Conservation (phyloP, 345 rosid genomes). For the Sisymbrium altissimum region DNA sequence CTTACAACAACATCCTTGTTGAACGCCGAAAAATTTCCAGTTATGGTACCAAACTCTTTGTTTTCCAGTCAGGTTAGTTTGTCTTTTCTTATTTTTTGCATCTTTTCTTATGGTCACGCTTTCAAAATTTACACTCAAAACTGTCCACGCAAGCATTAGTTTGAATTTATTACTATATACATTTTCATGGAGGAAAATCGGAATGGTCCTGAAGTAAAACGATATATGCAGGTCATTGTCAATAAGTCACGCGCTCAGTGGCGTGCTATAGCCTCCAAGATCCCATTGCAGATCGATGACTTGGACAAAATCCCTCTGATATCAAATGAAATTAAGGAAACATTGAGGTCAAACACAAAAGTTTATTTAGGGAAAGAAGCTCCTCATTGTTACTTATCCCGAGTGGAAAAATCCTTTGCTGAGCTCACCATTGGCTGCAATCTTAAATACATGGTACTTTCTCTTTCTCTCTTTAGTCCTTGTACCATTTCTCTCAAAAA, state of each 20-base stretch:
- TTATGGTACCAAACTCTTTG: slow-evolving; percentile 84
- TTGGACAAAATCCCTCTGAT: slow-evolving; percentile 66
- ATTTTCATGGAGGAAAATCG: not conserved
- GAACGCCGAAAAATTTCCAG: slow-evolving; percentile 78
- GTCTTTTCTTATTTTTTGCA: not conserved
- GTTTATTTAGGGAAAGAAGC: slow-evolving; percentile 78
- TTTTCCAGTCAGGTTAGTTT: slow-evolving; percentile 86
- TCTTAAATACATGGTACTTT: slow-evolving; percentile 66
- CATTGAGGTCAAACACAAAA: slow-evolving; percentile 54
- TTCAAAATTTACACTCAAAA: not conserved
- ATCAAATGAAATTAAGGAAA: slow-evolving; percentile 67
- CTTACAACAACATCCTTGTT: slow-evolving; percentile 76
- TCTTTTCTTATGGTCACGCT: no score
- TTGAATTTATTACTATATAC: no score
- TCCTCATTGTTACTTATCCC: slow-evolving; percentile 80
- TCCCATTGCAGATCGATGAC: slow-evolving; percentile 66
- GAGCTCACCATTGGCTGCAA: slow-evolving; percentile 86
- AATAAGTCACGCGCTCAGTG: slow-evolving; percentile 87
- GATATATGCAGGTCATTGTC: slow-evolving; percentile 61
- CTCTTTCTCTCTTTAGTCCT: not conserved
- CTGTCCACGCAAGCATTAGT: not conserved
- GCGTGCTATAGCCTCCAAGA: slow-evolving; percentile 58
- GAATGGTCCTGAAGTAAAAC: not conserved
- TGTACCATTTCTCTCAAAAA: not conserved
- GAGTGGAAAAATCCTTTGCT: slow-evolving; percentile 61